Percentiles rank a stretch among this genome's conserved stretches.
These are phyloP conservation scores for Ogataea henricii DNA, from an alignment of 805 yeast species.

Conservation along the genomic window DNA sequence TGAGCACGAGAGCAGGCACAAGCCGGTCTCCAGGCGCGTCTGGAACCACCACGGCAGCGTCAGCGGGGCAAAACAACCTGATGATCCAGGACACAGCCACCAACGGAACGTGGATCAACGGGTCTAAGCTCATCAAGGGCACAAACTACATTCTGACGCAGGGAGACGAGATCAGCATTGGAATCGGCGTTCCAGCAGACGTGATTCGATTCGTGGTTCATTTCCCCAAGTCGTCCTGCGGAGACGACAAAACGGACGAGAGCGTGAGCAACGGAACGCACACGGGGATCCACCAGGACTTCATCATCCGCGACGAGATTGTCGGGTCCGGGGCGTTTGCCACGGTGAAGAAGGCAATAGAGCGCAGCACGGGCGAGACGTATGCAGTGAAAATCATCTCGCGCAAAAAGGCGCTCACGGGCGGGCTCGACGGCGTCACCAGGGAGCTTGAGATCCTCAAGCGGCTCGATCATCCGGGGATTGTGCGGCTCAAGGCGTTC, in stretches of 20 bases:
- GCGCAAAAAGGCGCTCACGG: conserved; percentile 73
- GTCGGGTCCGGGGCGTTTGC: conserved; percentile 99
- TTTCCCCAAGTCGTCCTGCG: conserved; percentile 40
- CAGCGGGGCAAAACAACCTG: conserved; percentile 20
- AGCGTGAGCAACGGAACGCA: conserved; percentile 19
- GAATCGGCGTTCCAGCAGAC: conserved; percentile 80
- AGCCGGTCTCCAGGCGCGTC: conserved; percentile 29
- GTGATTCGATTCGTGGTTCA: conserved; percentile 54
- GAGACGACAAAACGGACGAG: conserved; percentile 20
- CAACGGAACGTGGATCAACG: conserved; percentile 89
- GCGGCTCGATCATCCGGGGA: conserved; percentile 78
- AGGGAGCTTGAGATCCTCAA: conserved; percentile 83
- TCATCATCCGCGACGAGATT: conserved; percentile 77
- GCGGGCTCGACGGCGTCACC: conserved; percentile 77
- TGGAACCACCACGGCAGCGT: too few relatives aligned
- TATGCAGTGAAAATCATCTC: conserved; percentile 91
- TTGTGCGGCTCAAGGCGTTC: conserved; percentile 79
- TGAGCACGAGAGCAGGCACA: conserved; percentile 48
- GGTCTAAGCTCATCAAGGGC: conserved; percentile 68
- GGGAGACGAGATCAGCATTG: conserved; percentile 93
- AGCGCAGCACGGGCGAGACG: conserved; percentile 79
- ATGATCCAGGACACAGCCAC: conserved; percentile 80
- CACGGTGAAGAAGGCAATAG: conserved; percentile 87
- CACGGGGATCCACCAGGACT: conserved; percentile 44
- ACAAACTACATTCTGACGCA: conserved; percentile 80